Percentiles rank a stretch among this genome's conserved stretches.
These are phyloP conservation scores for Pseudoscleropodium purum DNA, from an alignment of 225 moss, liverwort and hornwort genomes.

Conservation along the genomic window DNA sequence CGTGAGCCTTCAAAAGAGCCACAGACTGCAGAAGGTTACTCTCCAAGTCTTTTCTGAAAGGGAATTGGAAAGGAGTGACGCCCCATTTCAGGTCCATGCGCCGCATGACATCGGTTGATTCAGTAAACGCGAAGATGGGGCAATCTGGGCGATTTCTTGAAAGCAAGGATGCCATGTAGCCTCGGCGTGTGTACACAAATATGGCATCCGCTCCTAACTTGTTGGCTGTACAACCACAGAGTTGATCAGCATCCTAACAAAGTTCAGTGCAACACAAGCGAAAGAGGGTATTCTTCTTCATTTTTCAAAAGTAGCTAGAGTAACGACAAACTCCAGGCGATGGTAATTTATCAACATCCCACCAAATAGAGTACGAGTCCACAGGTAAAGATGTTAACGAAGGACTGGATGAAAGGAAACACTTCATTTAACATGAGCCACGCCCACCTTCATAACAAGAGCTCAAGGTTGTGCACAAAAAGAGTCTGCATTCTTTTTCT, in stretches of 20 bases:
- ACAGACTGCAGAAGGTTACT: constrained; percentile 68
- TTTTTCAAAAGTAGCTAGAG: background rate
- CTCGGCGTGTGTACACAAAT: constrained; percentile 87
- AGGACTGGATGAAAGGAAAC: background rate
- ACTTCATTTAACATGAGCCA: background rate
- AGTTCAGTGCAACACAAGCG: background rate
- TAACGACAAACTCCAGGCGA: background rate
- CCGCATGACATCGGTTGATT: constrained; percentile 52
- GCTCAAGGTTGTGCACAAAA: background rate
- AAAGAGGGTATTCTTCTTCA: background rate
- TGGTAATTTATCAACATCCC: background rate
- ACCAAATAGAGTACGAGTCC: background rate
- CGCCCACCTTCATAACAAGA: background rate
- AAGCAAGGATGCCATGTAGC: constrained; percentile 89
- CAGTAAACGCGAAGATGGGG: constrained; percentile 95
- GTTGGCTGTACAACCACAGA: constrained; percentile 49
- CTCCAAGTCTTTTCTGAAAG: constrained; percentile 81
- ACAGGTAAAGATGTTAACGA: background rate
- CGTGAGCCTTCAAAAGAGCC: constrained; percentile 61
- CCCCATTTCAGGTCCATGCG: constrained; percentile 92
- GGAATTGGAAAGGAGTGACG: constrained; percentile 77
- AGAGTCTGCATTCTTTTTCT: background rate
- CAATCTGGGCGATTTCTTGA: constrained; percentile 90
- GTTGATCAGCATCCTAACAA: background rate
- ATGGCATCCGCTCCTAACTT: constrained; percentile 88